phyloP scores from a whole-genome alignment of 2,329 filamentous ascomycete genomes.

The Arthroderma sp. region DNA sequence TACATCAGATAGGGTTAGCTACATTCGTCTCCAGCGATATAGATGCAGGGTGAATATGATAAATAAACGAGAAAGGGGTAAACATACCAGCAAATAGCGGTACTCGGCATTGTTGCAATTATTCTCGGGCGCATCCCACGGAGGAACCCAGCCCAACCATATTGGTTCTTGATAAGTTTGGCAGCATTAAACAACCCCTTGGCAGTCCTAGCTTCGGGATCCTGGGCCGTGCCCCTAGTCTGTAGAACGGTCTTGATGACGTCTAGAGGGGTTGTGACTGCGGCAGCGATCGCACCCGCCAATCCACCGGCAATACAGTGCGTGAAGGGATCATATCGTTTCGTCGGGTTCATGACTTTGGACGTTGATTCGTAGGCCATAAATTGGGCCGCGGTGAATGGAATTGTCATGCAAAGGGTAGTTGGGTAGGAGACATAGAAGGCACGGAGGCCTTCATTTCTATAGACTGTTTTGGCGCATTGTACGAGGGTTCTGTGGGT shows the following conservation, averaged over 20 bases:
- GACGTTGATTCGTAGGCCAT: slow-evolving; percentile 96
- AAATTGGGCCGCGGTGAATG: slow-evolving; percentile 93
- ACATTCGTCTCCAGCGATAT: not conserved
- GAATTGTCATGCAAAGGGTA: slow-evolving; percentile 95
- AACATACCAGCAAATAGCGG: slow-evolving; percentile 91
- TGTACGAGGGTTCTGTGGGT: slow-evolving; percentile 75
- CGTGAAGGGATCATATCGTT: slow-evolving; percentile 75
- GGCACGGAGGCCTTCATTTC: slow-evolving; percentile 71
- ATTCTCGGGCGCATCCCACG: slow-evolving; percentile 84
- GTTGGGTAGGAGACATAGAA: slow-evolving; percentile 99
- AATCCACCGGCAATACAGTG: slow-evolving; percentile 88
- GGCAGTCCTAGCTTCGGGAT: slow-evolving; percentile 73
- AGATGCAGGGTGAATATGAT: not conserved
- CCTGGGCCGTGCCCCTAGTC: slow-evolving; percentile 72
- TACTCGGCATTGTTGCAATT: slow-evolving; percentile 95
- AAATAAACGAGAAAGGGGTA: not conserved
- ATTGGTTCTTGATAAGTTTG: slow-evolving; percentile 66
- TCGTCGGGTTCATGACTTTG: slow-evolving; percentile 74
- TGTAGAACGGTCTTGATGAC: slow-evolving; percentile 97
- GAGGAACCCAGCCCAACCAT: slow-evolving; percentile 79
- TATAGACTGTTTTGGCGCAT: slow-evolving; percentile 80
- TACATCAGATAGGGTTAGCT: slow-evolving; percentile 18
- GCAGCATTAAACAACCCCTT: slow-evolving; percentile 70
- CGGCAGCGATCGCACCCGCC: slow-evolving; percentile 85
- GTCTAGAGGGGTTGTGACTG: slow-evolving; percentile 88